These are phyloP conservation scores for Mycena galopus DNA, from an alignment of 768 basidiomycete species.

Conservation along the genomic window DNA sequence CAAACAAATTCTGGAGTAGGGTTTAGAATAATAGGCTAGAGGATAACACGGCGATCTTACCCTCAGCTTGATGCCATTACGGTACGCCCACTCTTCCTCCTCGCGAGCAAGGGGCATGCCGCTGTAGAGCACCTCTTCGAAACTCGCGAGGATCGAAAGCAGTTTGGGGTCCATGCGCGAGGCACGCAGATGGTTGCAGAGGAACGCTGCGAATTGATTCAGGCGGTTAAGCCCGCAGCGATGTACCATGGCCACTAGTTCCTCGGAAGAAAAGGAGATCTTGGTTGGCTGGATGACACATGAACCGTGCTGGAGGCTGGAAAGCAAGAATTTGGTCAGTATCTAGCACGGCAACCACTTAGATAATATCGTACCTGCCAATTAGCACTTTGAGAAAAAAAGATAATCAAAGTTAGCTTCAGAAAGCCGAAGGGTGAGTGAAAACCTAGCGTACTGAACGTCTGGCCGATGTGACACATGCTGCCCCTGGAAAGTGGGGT, in stretches of 20 bases:
- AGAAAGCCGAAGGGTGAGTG: conserved; percentile 35
- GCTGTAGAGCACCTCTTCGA: conserved; percentile 64
- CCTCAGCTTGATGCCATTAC: conserved; percentile 58
- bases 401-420: conserved; percentile 34
- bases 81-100: conserved; percentile 66
- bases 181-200: conserved; percentile 61
- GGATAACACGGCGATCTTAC: conserved; percentile 46
- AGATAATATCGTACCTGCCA: conserved; percentile 33
- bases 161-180: conserved; percentile 61
- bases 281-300: conserved; percentile 71
- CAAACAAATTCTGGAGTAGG: conserved; percentile 63
- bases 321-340: conserved; percentile 56
- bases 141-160: conserved; percentile 55
- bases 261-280: conserved; percentile 65
- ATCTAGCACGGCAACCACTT: conserved; percentile 30
- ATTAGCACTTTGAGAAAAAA: conserved; percentile 27
- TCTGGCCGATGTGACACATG: conserved; percentile 73
- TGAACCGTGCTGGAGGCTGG: conserved; percentile 65
- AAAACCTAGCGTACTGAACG: conserved; percentile 57
- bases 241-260: conserved; percentile 65
- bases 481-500: conserved; percentile 58
- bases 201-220: conserved; percentile 69
- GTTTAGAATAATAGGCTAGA: conserved; percentile 32
- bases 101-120: conserved; percentile 65
- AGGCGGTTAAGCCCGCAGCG: conserved; percentile 67